Base-by-base conservation (phyloP, 1,139 yeast genomes). In the Nematodospora anomalae region DNA sequence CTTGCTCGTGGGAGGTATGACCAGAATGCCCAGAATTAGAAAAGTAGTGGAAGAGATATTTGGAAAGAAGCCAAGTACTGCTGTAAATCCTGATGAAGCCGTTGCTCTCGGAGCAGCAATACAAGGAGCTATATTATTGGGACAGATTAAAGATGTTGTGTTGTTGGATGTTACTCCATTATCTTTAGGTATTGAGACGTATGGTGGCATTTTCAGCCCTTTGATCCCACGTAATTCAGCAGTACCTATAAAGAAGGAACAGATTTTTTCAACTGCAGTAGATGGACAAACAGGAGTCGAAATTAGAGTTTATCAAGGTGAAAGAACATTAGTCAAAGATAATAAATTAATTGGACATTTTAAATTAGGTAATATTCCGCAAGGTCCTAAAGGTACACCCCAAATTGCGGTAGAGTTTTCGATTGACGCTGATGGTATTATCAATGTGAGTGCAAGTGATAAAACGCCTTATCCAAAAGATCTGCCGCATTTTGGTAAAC, bases 101-200 rank as follows among this genome's bases (percentile, higher is more conserved):
- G 94, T 84, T 11, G 92, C 92, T 1, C 57, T 84, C 30, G 94
- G 94, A 40, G 94, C 94, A 4, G 92, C 92, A 2, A 83, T 84
- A 42, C 94, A 83, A 59, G 92, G 89, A 16, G 90, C 88, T 16
- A 80, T 83, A 4, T 61, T 83, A 23, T 77, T 87, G 2, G 92
- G 92, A 3, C 83, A 80, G 43, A 66, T 74, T 24, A 79, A 75
- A 52, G 79, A 84, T 54, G 92, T 84, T n/a, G 71, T 84, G 16
- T 60, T 84, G 36, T 60, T 84, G 28, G 94, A 84, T 61, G 94
- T 84, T 7, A 83, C 90, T 1, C 92, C 94, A 10, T 65, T 84
- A 45, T 80, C 90, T 3, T 63, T 84, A 33, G 94, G 94, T 33
- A 84, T 84, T 48, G 94, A 84, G 58, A 83, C 92, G 3, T 82